These are phyloP conservation scores for Candida argentea DNA, from an alignment of 805 yeast genomes.

Conservation along the genomic window DNA sequence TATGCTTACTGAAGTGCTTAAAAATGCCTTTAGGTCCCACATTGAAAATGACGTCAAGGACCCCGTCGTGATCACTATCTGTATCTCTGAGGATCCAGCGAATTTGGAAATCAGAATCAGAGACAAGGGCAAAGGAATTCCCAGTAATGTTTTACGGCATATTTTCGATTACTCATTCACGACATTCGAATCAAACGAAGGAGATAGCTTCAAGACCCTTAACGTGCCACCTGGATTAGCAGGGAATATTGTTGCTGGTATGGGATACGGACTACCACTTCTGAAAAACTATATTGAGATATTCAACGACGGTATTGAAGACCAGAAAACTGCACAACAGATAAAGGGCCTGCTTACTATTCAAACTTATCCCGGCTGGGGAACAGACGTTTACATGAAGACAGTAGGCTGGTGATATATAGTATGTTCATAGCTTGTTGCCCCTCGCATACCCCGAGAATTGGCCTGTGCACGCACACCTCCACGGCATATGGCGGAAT, in stretches of 20 bases:
- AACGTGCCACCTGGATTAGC: slow-evolving; percentile 67
- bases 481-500: too few species aligned
- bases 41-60: slow-evolving; percentile 49
- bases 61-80: slow-evolving; percentile 30
- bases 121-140: slow-evolving; percentile 86
- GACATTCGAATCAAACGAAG: slow-evolving; percentile 55
- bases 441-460: too few species aligned
- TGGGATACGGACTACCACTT: slow-evolving; percentile 92
- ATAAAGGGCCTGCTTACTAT: slow-evolving; percentile 31
- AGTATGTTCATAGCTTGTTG: too few species aligned
- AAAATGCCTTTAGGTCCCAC: slow-evolving; percentile 82
- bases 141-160: slow-evolving; percentile 50
- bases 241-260: slow-evolving; percentile 73
- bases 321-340: slow-evolving; percentile 4
- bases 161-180: slow-evolving; percentile 84
- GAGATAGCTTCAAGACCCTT: slow-evolving; percentile 48
- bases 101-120: slow-evolving; percentile 64
- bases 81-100: slow-evolving; percentile 22
- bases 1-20: slow-evolving; percentile 74
- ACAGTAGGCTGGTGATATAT: slow-evolving; percentile 18
- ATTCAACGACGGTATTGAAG: slow-evolving; percentile 22
- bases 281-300: slow-evolving; percentile 41
- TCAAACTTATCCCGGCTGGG: slow-evolving; percentile 35
- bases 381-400: slow-evolving; percentile 35
- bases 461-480: too few species aligned